A percentile compares a stretch with the other conserved stretches of the same genome.
Conservation (phyloP, 1,284 basidiomycete species). For the Heterobasidion parviporum region DNA sequence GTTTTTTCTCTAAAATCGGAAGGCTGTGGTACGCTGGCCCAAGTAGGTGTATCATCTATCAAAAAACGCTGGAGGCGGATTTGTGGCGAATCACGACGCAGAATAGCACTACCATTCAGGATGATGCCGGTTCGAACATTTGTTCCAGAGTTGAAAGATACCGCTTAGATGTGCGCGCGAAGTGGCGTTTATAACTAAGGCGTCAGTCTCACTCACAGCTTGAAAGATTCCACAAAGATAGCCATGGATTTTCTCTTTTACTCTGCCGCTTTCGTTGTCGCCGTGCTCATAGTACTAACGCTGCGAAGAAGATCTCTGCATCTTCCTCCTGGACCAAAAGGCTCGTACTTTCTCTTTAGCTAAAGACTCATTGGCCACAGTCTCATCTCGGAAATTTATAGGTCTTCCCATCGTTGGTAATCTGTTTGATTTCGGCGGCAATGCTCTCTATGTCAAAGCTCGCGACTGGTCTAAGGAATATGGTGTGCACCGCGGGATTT, state of each 20-base stretch:
- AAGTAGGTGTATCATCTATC: no score
- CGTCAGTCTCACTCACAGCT: no score
- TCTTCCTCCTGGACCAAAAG: background rate
- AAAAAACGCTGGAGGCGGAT: no score
- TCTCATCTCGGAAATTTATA: background rate
- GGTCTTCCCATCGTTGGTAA: conserved; percentile 15
- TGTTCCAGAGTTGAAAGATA: no score
- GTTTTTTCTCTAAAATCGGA: no score
- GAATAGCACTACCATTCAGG: no score
- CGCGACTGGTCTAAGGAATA: conserved; percentile 11
- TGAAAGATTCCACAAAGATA: no score
- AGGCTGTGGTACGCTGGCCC: no score
- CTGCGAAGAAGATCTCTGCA: background rate
- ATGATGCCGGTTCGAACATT: no score
- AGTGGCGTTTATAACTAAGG: no score
- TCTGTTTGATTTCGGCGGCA: conserved; percentile 12
- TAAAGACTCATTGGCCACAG: background rate
- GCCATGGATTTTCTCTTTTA: background rate
- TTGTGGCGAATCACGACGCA: no score
- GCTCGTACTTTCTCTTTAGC: background rate
- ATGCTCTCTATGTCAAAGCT: conserved; percentile 7
- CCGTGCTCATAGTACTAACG: background rate
- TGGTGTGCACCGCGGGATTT: conserved; percentile 3
- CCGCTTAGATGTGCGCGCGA: no score
- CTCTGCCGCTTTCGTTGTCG: background rate